Conservation (phyloP, 768 basidiomycete species). For the Russula earlei region DNA sequence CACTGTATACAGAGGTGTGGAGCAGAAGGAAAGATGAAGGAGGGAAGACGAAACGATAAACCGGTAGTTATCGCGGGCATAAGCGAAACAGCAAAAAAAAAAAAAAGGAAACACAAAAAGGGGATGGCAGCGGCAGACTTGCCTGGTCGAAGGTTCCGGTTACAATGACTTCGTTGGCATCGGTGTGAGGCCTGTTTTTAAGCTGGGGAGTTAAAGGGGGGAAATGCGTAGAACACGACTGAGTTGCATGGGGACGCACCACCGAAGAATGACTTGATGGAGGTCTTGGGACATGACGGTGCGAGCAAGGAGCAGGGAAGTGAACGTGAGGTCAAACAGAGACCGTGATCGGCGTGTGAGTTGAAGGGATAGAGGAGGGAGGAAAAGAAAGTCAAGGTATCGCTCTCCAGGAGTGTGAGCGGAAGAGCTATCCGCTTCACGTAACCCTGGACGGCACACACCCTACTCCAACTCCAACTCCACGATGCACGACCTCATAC, state of each 20-base stretch:
- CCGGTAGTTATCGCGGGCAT: slow-evolving; percentile 18
- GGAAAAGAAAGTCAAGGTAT: not conserved
- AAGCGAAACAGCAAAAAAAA: too few relatives aligned
- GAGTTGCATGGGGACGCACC: slow-evolving; percentile 12
- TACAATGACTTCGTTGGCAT: slow-evolving; percentile 19
- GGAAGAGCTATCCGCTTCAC: not conserved
- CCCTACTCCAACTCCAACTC: too few relatives aligned
- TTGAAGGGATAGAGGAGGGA: not conserved
- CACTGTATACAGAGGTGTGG: slow-evolving; percentile 21
- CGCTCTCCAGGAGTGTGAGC: slow-evolving; percentile 1
- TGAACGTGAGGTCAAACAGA: slow-evolving; percentile 5
- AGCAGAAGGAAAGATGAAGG: slow-evolving; percentile 9
- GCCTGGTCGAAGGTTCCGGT: slow-evolving; percentile 22
- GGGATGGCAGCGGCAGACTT: slow-evolving; percentile 3
- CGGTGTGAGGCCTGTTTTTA: slow-evolving; percentile 18
- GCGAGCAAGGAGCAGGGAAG: not conserved
- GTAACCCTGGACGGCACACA: too few relatives aligned
- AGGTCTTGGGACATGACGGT: slow-evolving; percentile 8
- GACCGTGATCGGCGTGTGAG: not conserved
- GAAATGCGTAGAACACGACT: slow-evolving; percentile 5
- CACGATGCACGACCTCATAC: too few relatives aligned
- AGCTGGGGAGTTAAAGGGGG: not conserved
- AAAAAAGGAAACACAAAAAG: not conserved
- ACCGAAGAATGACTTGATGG: slow-evolving; percentile 13
- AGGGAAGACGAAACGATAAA: slow-evolving; percentile 18